A percentile compares a stretch with the other conserved stretches of the same genome.
Evolutionary conservation across 139 green algal species (phyloP).

Genomic region (Astrephomene gubernaculifera): DNA sequence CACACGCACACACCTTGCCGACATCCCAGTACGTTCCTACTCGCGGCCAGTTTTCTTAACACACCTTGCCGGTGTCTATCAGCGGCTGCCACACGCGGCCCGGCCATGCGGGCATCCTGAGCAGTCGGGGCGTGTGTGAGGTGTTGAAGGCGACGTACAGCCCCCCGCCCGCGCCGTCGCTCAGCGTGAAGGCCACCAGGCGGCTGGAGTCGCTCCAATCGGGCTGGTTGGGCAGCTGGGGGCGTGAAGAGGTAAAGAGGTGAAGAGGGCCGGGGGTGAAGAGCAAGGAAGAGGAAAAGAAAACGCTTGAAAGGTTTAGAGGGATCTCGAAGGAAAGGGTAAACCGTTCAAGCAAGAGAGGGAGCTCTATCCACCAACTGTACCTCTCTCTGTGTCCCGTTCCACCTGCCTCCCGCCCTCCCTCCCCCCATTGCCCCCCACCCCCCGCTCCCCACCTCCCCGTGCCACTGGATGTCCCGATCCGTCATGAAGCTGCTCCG

Average conservation of each 20-base stretch:
- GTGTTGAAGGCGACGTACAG: constrained; percentile 88
- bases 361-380: no score
- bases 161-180: constrained; percentile 22
- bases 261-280: neutral
- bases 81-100: constrained; percentile 76
- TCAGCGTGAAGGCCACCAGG: constrained; percentile 88
- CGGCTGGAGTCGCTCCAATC: constrained; percentile 92
- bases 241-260: neutral
- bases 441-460: constrained; percentile 42
- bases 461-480: constrained; percentile 92
- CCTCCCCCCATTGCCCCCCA: neutral
- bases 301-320: no score
- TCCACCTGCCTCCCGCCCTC: neutral
- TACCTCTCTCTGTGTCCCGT: neutral
- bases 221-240: constrained; percentile 65
- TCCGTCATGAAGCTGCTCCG: constrained; percentile 68
- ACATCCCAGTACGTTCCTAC: no score
- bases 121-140: constrained; percentile 56
- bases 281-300: neutral
- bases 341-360: no score
- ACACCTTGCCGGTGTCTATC: constrained; percentile 83
- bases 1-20: neutral
- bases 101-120: constrained; percentile 58
- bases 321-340: no score
- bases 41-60: neutral